Evolutionary conservation across 495 filamentous ascomycete species (phyloP).

Genomic region (Aspergillus conjunctus): DNA sequence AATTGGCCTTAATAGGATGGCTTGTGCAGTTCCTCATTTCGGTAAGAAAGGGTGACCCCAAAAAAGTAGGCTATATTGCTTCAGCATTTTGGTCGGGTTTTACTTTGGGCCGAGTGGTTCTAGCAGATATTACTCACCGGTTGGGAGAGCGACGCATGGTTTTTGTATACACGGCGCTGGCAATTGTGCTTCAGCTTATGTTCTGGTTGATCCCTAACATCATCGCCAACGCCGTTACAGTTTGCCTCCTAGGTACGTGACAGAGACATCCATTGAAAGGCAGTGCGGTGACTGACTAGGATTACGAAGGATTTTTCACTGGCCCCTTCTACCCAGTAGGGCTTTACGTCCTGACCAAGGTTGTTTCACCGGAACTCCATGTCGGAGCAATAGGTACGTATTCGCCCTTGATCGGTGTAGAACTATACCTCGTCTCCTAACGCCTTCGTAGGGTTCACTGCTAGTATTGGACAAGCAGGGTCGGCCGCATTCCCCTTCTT

Average conservation of each 20-base stretch:
- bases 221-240: conserved; percentile 62
- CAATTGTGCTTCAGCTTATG: conserved; percentile 50
- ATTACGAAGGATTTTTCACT: conserved; percentile 29
- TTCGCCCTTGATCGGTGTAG: not conserved
- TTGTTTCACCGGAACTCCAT: conserved; percentile 43
- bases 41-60: conserved; percentile 58
- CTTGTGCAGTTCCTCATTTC: conserved; percentile 68
- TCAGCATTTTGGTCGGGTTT: conserved; percentile 75
- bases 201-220: conserved; percentile 57
- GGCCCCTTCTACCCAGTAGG: conserved; percentile 46
- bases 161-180: conserved; percentile 45
- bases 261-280: not conserved
- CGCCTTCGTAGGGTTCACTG: conserved; percentile 39
- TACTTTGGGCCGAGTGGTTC: conserved; percentile 55
- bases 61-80: conserved; percentile 71
- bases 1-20: conserved; percentile 53
- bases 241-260: conserved; percentile 60
- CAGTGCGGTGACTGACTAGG: conserved; percentile 6
- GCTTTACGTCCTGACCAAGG: conserved; percentile 35
- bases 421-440: conserved; percentile 7
- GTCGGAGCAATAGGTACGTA: conserved; percentile 33
- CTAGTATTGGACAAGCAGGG: conserved; percentile 52
- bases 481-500: conserved; percentile 54
- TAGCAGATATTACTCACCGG: conserved; percentile 56
- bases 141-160: conserved; percentile 55